A percentile compares a stretch with the other conserved stretches of the same genome.
These are phyloP conservation scores for Pseudogymnoascus sp. DNA, from an alignment of 2,329 filamentous ascomycete species.

Conservation along the genomic window DNA sequence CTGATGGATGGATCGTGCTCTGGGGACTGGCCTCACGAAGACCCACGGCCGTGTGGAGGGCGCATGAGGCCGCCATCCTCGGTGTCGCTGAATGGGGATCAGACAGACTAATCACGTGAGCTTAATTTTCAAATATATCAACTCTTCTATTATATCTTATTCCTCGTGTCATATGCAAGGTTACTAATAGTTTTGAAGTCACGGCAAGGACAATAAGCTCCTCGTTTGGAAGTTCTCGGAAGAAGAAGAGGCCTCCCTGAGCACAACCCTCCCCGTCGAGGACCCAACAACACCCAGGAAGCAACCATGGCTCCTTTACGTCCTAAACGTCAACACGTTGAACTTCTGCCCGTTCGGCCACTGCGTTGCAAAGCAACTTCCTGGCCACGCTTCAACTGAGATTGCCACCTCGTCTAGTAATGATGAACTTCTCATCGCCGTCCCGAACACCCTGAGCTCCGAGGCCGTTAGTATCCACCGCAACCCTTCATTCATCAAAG, in stretches of 20 bases:
- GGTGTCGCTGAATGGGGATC: constrained; percentile 63
- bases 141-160: background rate
- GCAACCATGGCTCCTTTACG: constrained; percentile 78
- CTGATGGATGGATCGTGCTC: constrained; percentile 78
- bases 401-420: background rate
- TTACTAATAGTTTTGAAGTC: constrained; percentile 43
- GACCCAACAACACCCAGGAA: constrained; percentile 40
- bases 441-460: constrained; percentile 69
- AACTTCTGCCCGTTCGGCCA: constrained; percentile 84
- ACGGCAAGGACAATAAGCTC: constrained; percentile 83
- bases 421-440: constrained; percentile 59
- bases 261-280: constrained; percentile 66
- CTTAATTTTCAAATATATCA: constrained; percentile 21
- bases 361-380: constrained; percentile 21
- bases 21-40: constrained; percentile 83
- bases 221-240: constrained; percentile 70
- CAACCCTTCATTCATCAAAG: background rate
- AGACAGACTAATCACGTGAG: constrained; percentile 78
- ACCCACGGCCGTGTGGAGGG: constrained; percentile 76
- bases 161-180: background rate
- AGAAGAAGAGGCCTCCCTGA: constrained; percentile 56
- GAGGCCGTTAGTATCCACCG: constrained; percentile 49
- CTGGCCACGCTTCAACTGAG: background rate
- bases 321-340: constrained; percentile 80
- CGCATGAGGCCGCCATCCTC: constrained; percentile 71